Base-by-base conservation (phyloP, 768 basidiomycete species). In the Macrolepiota albuminosa region DNA sequence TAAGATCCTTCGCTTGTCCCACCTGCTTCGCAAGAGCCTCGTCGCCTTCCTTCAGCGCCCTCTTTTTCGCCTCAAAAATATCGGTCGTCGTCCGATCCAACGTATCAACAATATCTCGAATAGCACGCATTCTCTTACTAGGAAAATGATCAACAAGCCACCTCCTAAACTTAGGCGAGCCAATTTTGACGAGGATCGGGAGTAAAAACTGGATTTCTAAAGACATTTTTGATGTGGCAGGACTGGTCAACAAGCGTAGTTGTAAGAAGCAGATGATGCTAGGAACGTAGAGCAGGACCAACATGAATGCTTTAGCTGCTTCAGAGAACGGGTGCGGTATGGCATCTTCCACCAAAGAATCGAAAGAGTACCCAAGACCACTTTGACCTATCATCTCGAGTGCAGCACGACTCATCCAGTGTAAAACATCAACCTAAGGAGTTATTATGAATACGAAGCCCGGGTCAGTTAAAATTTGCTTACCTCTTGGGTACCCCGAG, bases 361-460 rank as follows among this genome's bases (percentile, higher is more conserved):
- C 53, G 26, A 54, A 54, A 54, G 53, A 54, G 6, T 54, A 42
- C 9, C 53, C 53, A 42, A 54, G 53, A 11, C 53, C 53, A 11
- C 39, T 42, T 31, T 54, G 53, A 1, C 53, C 53, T 13, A 54
- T 54, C 53, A 54, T 42, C 13, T 54, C 53, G 8, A 54, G 53
- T 31, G 53, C 53, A 13, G 53, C 39, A 26, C 53, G 53, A 31
- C 26, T 54, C 53, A 54, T 54, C 53, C 53, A 54, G 29, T 54
- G 53, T 42, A 54, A 31, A 29, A 54, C 21, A 42, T 54, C 53
- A 11, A 54, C 6, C 53, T 54, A 18, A 11, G 11, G 9, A 18
- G 6, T 31, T n/a, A 37, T 29, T 13, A 31, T n/a, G 3, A 6
- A 31, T 13, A 18, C 2, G 1, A n/a, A 31, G 24, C 2, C 24